Conservation (phyloP, 768 basidiomycete species). For the Psilocybe subaeruginosa region DNA sequence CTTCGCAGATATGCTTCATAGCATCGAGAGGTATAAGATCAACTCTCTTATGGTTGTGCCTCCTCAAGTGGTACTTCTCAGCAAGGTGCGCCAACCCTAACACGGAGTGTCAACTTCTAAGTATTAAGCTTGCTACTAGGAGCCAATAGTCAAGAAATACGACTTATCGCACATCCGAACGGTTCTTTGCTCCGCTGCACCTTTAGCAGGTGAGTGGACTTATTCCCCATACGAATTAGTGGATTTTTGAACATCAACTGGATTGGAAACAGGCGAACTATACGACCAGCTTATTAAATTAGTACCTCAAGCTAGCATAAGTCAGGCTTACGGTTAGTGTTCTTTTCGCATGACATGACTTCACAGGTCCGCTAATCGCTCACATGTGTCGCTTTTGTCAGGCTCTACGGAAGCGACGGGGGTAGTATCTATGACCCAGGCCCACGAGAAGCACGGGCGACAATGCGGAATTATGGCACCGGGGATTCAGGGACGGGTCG, state of each 20-base stretch:
- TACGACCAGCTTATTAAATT: slow-evolving; percentile 9
- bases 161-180: slow-evolving; percentile 7
- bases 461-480: slow-evolving; percentile 9
- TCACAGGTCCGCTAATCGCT: background rate
- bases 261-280: slow-evolving; percentile 4
- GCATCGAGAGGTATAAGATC: slow-evolving; percentile 11
- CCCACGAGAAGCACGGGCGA: slow-evolving; percentile 7
- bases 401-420: slow-evolving; percentile 6
- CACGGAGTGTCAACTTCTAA: background rate
- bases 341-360: background rate
- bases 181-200: slow-evolving; percentile 5
- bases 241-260: background rate
- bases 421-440: slow-evolving; percentile 4
- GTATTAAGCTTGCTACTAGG: background rate
- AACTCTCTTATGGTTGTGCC: slow-evolving; percentile 9
- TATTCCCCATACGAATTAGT: background rate
- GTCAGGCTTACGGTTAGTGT: slow-evolving; percentile 9
- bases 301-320: slow-evolving; percentile 6
- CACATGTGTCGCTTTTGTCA: background rate
- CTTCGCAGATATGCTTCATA: slow-evolving; percentile 13
- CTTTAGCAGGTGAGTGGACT: slow-evolving; percentile 4
- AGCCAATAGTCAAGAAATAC: slow-evolving; percentile 14
- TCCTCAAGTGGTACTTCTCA: slow-evolving; percentile 9
- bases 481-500: slow-evolving; percentile 1
- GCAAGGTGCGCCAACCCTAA: slow-evolving; percentile 1